Evolutionary conservation across 176 grass and related monocot genomes (phyloP).

Genomic region (Cenchrus americanus): DNA sequence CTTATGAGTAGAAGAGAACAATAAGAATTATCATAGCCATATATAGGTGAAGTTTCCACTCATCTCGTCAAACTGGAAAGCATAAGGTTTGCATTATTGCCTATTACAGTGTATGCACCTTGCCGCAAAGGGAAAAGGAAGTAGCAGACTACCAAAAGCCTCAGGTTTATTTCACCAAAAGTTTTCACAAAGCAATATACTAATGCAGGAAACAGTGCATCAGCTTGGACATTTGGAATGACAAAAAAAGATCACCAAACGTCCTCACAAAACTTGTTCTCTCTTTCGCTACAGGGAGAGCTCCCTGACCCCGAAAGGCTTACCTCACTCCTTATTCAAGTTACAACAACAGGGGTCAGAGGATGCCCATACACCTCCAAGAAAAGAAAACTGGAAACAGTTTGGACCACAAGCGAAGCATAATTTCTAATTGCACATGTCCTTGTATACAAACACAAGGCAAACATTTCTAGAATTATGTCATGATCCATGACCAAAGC

Average conservation of each 20-base stretch:
- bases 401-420: not conserved
- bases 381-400: constrained; percentile 6
- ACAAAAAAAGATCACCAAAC: constrained; percentile 39
- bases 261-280: constrained; percentile 27
- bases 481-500: constrained; percentile 9
- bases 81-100: not conserved
- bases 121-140: not conserved
- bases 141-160: not conserved
- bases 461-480: constrained; percentile 1
- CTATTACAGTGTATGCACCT: not conserved
- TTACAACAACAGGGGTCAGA: not conserved
- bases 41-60: not conserved
- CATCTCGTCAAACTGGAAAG: not conserved
- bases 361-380: not conserved
- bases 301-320: not conserved
- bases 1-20: not conserved
- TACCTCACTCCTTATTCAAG: constrained; percentile 2
- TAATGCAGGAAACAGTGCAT: not conserved
- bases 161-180: not conserved
- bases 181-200: constrained; percentile 18
- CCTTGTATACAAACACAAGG: constrained; percentile 5
- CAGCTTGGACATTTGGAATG: constrained; percentile 9
- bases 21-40: not conserved
- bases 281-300: not conserved
- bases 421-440: not conserved